Percentiles rank a stretch among this genome's conserved stretches.
phyloP scores from a whole-genome alignment of 768 basidiomycete species.

The Tulasnella sp. region DNA sequence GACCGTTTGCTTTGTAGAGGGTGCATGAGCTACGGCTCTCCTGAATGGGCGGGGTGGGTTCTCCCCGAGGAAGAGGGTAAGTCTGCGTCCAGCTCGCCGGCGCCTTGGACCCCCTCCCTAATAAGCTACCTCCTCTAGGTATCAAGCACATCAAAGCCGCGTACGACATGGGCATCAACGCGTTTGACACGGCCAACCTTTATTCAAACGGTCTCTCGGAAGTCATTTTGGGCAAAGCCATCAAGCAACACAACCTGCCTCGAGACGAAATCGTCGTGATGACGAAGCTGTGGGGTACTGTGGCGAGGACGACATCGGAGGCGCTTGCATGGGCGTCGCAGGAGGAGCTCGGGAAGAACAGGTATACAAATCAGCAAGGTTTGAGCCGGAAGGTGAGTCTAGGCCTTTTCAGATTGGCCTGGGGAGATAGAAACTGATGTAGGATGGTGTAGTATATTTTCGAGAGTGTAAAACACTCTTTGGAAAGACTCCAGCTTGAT shows the following conservation, averaged over 20 bases:
- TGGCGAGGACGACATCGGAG: neutral
- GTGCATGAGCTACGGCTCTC: slow-evolving; percentile 45
- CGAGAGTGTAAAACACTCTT: slow-evolving; percentile 30
- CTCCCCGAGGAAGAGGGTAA: slow-evolving; percentile 39
- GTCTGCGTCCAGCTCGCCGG: slow-evolving; percentile 7
- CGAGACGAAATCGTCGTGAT: slow-evolving; percentile 61
- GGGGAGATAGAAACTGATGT: neutral
- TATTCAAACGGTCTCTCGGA: slow-evolving; percentile 61
- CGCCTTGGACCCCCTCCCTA: no score
- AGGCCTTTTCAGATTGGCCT: neutral
- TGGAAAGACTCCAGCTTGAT: slow-evolving; percentile 34
- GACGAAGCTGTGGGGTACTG: slow-evolving; percentile 42
- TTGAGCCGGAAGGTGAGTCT: slow-evolving; percentile 10
- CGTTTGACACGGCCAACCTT: slow-evolving; percentile 26
- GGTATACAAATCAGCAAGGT: slow-evolving; percentile 10
- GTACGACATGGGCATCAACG: slow-evolving; percentile 15
- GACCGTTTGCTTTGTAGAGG: slow-evolving; percentile 32
- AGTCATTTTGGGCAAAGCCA: slow-evolving; percentile 54
- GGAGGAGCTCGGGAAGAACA: slow-evolving; percentile 1
- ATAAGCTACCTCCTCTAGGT: neutral
- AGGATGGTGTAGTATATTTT: slow-evolving; percentile 34
- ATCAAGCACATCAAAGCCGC: slow-evolving; percentile 12
- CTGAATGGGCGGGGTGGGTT: slow-evolving; percentile 45
- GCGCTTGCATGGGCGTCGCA: neutral
- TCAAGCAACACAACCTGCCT: slow-evolving; percentile 36